Conservation (phyloP, 352 stramenopile genomes). For the Globisporangium solare region DNA sequence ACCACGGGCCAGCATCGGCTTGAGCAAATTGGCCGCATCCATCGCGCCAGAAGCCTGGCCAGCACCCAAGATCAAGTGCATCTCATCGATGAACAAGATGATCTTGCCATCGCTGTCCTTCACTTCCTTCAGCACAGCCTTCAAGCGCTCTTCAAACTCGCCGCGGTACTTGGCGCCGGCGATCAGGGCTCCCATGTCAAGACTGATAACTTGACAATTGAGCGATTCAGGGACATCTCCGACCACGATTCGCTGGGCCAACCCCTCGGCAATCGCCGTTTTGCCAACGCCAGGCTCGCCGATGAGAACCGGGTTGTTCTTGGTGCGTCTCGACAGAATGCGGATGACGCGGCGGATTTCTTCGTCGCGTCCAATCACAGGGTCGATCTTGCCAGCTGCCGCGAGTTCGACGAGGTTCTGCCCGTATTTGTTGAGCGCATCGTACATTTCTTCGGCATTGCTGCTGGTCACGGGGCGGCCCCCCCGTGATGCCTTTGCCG, state of each 20-base stretch:
- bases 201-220: conserved; percentile 86
- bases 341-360: conserved; percentile 95
- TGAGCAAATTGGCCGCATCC: conserved; percentile 98
- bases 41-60: conserved; percentile 91
- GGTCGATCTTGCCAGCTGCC: conserved; percentile 95
- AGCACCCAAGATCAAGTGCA: conserved; percentile 95
- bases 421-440: conserved; percentile 94
- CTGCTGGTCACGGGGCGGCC: conserved; percentile 67
- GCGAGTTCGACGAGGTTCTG: conserved; percentile 93
- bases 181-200: conserved; percentile 97
- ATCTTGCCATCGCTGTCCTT: conserved; percentile 93
- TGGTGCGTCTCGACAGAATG: conserved; percentile 94
- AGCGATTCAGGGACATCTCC: conserved; percentile 95
- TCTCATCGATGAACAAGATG: conserved; percentile 99
- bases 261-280: conserved; percentile 93
- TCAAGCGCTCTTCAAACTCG: conserved; percentile 98
- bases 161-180: conserved; percentile 97
- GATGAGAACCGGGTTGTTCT: conserved; percentile 98
- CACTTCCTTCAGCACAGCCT: conserved; percentile 93
- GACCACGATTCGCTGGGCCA: conserved; percentile 95
- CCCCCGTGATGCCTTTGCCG: conserved; percentile 52
- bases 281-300: conserved; percentile 97
- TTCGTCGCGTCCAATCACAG: conserved; percentile 96
- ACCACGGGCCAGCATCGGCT: conserved; percentile 95
- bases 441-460: conserved; percentile 89